Evolutionary conservation across 345 rosid genomes (phyloP).

Genomic region (Eucalyptus brandiana): DNA sequence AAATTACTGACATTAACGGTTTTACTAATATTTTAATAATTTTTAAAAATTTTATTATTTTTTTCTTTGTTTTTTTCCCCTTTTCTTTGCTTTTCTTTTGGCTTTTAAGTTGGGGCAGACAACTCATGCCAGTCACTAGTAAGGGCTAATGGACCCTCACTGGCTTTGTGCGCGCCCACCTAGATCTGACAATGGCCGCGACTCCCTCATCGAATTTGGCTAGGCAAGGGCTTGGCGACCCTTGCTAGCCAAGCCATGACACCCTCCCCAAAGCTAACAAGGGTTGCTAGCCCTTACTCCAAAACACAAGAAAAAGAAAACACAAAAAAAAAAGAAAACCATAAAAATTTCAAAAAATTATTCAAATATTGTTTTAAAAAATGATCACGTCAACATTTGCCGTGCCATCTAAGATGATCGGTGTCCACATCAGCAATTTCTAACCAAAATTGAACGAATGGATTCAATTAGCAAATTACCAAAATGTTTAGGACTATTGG

Average conservation of each 20-base stretch:
- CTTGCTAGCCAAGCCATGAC: rapidly evolving
- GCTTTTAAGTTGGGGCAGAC: background rate
- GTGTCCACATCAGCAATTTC: rapidly evolving
- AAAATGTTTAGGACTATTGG: too few species aligned
- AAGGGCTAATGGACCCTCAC: background rate
- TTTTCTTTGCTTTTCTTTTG: too few species aligned
- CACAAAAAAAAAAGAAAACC: background rate
- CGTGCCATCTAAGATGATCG: rapidly evolving
- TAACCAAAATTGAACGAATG: rapidly evolving
- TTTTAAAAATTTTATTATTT: rapidly evolving
- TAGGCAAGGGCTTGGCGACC: background rate
- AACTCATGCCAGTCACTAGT: too few species aligned
- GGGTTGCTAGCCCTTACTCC: background rate
- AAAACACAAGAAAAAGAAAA: rapidly evolving
- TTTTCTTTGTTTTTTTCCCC: too few species aligned
- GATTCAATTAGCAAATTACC: rapidly evolving
- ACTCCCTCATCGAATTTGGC: background rate
- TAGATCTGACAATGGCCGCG: rapidly evolving
- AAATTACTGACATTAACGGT: rapidly evolving
- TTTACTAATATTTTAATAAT: too few species aligned
- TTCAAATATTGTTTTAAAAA: too few species aligned
- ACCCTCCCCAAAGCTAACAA: background rate
- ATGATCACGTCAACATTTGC: rapidly evolving
- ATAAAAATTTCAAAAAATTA: too few species aligned
- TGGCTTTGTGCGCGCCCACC: background rate